Base-by-base conservation (phyloP, 768 basidiomycete genomes). In the Tephrocybe sp. region DNA sequence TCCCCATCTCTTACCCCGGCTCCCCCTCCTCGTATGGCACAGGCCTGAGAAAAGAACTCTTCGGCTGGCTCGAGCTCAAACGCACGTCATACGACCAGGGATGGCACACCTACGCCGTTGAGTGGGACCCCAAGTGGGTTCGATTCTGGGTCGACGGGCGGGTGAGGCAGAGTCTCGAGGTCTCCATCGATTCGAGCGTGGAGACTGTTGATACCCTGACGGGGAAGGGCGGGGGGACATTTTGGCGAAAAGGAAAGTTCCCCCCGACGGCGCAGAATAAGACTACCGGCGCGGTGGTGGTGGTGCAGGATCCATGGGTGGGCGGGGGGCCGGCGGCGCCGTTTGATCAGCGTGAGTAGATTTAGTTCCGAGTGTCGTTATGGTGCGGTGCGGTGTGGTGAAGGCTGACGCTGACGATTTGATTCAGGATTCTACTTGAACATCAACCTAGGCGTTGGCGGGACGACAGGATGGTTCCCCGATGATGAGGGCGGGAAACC, bases 391-490 rank as follows among this genome's bases (percentile, higher is more conserved):
- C 19, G n/a, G 22, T 23, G 9, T 35, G 22, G 23, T n/a, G 12
- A 31, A 33, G 54, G 46, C 34, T 30, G 56, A 76, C 54, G 13
- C 0, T 42, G 51, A 32, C 14, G 13, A 4, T 16, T 1, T 4
- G 7, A 0, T 20, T 10, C 54, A 85, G 84, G 78, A 1, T 94
- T 96, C 66, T 93, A 90, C 72, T 65, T 94, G 17, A 78, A 87
- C 44, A 72, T 94, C 48, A 74, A 86, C 57, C 69, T 94, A 8
- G 88, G 85, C 0, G 89, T 75, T 0, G 92, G 92, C 0, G 91
- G 90, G 0, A 92, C 87, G 46, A 84, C 80, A 53, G 92, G 92
- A 19, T 94, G 87, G 87, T 95, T 94, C 79, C 89, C 89, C 0
- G 93, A 96, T 61, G 75, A 72, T 5, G 70, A 82, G 3, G 89